Base-by-base conservation (phyloP, 2,329 filamentous ascomycete genomes). In the Rugonectria rugulosa region DNA sequence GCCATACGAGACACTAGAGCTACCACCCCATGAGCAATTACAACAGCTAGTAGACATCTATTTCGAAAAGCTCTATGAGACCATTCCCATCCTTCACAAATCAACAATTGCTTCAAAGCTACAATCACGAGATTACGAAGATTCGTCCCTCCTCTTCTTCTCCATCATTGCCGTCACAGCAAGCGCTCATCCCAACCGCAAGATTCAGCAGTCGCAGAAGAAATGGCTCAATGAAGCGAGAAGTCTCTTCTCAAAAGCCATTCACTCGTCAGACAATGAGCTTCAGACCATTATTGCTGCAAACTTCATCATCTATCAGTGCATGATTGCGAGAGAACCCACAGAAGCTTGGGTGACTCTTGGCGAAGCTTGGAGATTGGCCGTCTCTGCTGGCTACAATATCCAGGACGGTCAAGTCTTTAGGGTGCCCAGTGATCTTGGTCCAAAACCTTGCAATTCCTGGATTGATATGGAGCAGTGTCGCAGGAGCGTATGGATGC, bases 361-460 rank as follows among this genome's bases (percentile, higher is more conserved):
- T 2, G 60, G 60, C 5, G 60, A 68, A 21, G 64, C 63, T 3
- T 69, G 67, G 65, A 59, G 64, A 14, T 64, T 64, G 36, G 62
- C 63, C 5, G 63, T 64, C 14, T 56, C 57, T 9, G 55, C 57
- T 8, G 65, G 63, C 17, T 64, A 49, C 34, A 63, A 47, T 27
- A 56, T 60, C 6, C 41, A 52, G 9, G 61, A 64, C 19, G 40
- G 42, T 2, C 19, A 24, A 11, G 42, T 40, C 10, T 38, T 49
- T 4, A 26, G 31, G 17, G 44, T 40, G 15, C 54, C 59, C 2
- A 47, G 45, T 17, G 53, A 57, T 3, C 52, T 67, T 9, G 49
- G 57, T 1, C 29, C 50, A 9, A 37, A 44, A 4, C 26, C 47
- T 8, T 51, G 43, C 1, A 47, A 26, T 1, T 37, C 45, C 27